phyloP scores from a whole-genome alignment of 805 yeast species.

The Nakazawaea wyomingensis region DNA sequence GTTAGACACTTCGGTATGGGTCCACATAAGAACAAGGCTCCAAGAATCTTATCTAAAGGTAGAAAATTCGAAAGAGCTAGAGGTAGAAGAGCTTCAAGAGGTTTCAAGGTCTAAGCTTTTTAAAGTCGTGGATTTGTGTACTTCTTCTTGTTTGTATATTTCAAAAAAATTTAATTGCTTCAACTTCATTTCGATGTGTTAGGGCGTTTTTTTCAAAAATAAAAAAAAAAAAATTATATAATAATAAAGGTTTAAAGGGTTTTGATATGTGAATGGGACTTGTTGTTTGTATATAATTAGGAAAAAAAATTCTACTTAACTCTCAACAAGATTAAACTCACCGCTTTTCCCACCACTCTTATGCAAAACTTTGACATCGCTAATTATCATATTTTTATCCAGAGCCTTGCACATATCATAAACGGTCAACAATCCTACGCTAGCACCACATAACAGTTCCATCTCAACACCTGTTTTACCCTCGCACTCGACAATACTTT shows the following conservation, averaged over 20 bases:
- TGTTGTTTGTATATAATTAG: too few relatives aligned
- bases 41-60: constrained; percentile 95
- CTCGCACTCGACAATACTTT: constrained; percentile 37
- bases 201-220: not conserved
- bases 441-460: constrained; percentile 49
- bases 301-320: too few relatives aligned
- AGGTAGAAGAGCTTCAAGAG: constrained; percentile 99
- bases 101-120: constrained; percentile 93
- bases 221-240: not conserved
- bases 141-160: not conserved
- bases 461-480: constrained; percentile 56
- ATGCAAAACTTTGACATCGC: constrained; percentile 29
- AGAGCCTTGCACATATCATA: constrained; percentile 58
- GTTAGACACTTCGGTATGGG: constrained; percentile 99
- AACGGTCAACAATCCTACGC: constrained; percentile 38
- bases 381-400: constrained; percentile 41
- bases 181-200: not conserved
- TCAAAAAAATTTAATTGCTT: not conserved
- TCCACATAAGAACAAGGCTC: constrained; percentile 99
- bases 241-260: not conserved
- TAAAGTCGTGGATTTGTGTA: constrained; percentile 9
- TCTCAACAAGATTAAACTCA: constrained; percentile 2
- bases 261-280: not conserved
- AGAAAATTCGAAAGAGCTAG: constrained; percentile 99
- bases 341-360: constrained; percentile 41